phyloP scores from a whole-genome alignment of 305 asterid genomes.

The Fraxinus baroniana region DNA sequence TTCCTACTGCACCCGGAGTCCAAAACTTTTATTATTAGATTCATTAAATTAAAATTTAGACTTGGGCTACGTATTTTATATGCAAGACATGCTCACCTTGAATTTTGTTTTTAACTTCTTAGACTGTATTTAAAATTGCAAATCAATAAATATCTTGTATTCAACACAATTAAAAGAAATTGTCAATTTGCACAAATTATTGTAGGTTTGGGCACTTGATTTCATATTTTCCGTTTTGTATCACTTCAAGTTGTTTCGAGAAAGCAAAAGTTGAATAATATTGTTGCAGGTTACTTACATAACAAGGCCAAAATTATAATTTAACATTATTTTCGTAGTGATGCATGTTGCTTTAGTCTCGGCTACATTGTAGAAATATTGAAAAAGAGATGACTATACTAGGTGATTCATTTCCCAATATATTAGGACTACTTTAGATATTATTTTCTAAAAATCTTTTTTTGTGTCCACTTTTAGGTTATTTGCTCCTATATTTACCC shows the following conservation, averaged over 20 bases:
- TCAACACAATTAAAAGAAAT: not conserved
- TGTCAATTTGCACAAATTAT: not conserved
- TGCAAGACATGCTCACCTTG: too few relatives aligned
- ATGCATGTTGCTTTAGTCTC: not conserved
- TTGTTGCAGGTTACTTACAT: not conserved
- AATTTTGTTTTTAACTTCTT: too few relatives aligned
- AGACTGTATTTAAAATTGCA: too few relatives aligned
- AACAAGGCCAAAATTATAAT: not conserved
- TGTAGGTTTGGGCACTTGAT: not conserved
- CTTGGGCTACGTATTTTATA: too few relatives aligned
- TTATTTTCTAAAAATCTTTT: not conserved
- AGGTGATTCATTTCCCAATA: not conserved
- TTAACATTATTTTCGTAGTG: not conserved
- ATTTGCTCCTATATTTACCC: constrained; percentile 15
- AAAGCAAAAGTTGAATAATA: not conserved
- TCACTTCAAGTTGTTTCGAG: not conserved
- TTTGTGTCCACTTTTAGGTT: constrained; percentile 1
- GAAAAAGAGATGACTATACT: not conserved
- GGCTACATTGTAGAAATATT: not conserved
- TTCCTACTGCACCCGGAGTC: constrained; percentile 14
- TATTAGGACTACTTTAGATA: not conserved
- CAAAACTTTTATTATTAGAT: not conserved
- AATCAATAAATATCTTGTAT: not conserved
- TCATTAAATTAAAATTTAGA: too few relatives aligned
- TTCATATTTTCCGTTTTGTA: not conserved